Base-by-base conservation (phyloP, 176 grass and related monocot genomes). In the Zizania latifolia region DNA sequence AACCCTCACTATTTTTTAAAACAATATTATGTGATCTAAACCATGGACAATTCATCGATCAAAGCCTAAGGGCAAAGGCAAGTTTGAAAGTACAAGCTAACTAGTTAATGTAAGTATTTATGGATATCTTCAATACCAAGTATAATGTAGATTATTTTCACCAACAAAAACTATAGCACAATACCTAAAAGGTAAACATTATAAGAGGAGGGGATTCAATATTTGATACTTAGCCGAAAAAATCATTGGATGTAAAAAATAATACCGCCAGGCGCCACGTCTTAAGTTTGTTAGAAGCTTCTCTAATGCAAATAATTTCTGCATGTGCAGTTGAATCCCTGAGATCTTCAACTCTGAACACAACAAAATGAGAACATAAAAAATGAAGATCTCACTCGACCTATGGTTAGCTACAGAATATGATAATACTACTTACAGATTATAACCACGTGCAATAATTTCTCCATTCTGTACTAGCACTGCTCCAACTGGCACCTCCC, bases 241-340 rank as follows among this genome's bases (percentile, higher is more conserved):
- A 41, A 62, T 17, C 38, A 77, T 13, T 48, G 65, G 57, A 60
- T 69, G 30, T 60, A 48, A 78, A 57, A 78, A 82, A 74, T 41
- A 65, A 35, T 98, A 98, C 94, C 67, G 89, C 86, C 34, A 98
- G 72, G 33, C 91, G 89, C 94, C 94, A 98, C 3, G 89, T 92
- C 38, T 57, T 90, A 67, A 98, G 94, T 89, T 89, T 78, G 45
- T 86, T 92, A 59, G 94, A 98, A 72, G 94, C 94, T 87, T 98
- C 94, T 51, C 89, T 85, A 81, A 98, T 98, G 87, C 94, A 98
- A 79, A 92, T 62, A 88, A 98, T 98, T 90, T 98, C 94, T 87
- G 94, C 94, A 89, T 98, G 94, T 60, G 94, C 91, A 17, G 91
- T 94, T 89, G 94, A 94, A 87, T 98, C 94, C 78, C 94, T 98